Percentiles rank a stretch among this genome's conserved stretches.
These are phyloP conservation scores for Cinchona pubescens DNA, from an alignment of 257 asterid species.

Conservation along the genomic window DNA sequence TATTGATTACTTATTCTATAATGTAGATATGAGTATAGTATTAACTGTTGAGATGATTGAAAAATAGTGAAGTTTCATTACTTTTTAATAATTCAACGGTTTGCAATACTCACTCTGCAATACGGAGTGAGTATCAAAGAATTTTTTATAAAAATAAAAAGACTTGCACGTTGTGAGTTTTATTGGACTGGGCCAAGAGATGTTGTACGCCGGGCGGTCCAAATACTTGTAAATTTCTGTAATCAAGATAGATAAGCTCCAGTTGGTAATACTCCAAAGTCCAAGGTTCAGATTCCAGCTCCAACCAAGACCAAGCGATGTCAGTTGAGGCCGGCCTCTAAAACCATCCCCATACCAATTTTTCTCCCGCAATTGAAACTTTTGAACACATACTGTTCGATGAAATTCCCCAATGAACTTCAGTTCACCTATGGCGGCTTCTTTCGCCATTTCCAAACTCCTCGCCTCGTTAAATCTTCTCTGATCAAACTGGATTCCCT, in stretches of 20 bases:
- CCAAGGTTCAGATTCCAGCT: neutral
- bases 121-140: too few species aligned
- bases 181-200: neutral
- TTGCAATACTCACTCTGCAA: too few species aligned
- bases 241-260: too few species aligned
- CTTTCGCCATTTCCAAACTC: constrained; percentile 18
- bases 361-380: neutral
- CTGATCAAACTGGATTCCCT: constrained; percentile 8
- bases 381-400: constrained; percentile 11
- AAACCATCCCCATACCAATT: neutral
- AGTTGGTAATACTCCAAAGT: too few species aligned
- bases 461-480: constrained; percentile 1
- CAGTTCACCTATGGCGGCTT: constrained; percentile 25
- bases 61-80: too few species aligned
- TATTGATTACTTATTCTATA: too few species aligned
- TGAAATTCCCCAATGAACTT: constrained; percentile 22
- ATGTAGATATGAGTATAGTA: too few species aligned
- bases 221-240: too few species aligned
- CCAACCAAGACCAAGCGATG: neutral
- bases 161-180: neutral
- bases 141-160: too few species aligned
- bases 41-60: too few species aligned
- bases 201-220: neutral
- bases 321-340: neutral
- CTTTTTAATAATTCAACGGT: too few species aligned